A percentile compares a stretch with the other conserved stretches of the same genome.
These are phyloP conservation scores for Panaeolus cyanescens DNA, from an alignment of 768 basidiomycete genomes.

Conservation along the genomic window DNA sequence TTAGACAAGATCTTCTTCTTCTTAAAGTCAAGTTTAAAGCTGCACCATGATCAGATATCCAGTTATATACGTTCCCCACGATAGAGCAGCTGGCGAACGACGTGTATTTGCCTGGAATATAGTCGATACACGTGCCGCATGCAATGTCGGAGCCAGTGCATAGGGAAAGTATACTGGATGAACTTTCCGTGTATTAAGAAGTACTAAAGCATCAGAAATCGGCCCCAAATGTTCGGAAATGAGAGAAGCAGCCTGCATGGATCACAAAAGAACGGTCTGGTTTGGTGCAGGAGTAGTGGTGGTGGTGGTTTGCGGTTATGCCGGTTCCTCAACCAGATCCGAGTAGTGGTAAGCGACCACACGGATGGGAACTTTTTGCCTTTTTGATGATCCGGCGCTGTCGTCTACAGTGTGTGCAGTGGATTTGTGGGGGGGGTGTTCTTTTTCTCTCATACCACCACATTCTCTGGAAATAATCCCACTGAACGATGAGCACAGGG, in stretches of 20 bases:
- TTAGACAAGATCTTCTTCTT: not conserved
- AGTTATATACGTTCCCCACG: slow-evolving; percentile 45
- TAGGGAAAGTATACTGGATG: slow-evolving; percentile 43
- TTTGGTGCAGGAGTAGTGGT: not conserved
- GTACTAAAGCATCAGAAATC: slow-evolving; percentile 22
- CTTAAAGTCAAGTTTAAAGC: not conserved
- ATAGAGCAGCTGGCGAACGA: slow-evolving; percentile 27
- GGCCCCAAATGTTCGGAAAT: slow-evolving; percentile 11
- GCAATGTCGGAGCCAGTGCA: slow-evolving; percentile 39
- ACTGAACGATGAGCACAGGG: slow-evolving; percentile 1
- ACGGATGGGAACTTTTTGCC: not conserved
- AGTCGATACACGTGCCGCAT: slow-evolving; percentile 46
- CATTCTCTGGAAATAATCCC: not conserved
- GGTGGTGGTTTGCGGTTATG: not conserved
- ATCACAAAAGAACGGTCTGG: not conserved
- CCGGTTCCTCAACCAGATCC: not conserved
- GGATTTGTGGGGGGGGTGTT: not conserved
- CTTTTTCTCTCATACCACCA: not conserved
- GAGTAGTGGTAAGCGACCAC: not conserved
- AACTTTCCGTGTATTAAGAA: slow-evolving; percentile 33
- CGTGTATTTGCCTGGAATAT: slow-evolving; percentile 42
- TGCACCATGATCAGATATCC: slow-evolving; percentile 51
- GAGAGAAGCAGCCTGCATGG: not conserved
- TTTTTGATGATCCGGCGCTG: not conserved
- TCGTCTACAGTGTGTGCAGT: not conserved